Evolutionary conservation across 257 asterid species (phyloP).

Genomic region (Rehmannia glutinosa): DNA sequence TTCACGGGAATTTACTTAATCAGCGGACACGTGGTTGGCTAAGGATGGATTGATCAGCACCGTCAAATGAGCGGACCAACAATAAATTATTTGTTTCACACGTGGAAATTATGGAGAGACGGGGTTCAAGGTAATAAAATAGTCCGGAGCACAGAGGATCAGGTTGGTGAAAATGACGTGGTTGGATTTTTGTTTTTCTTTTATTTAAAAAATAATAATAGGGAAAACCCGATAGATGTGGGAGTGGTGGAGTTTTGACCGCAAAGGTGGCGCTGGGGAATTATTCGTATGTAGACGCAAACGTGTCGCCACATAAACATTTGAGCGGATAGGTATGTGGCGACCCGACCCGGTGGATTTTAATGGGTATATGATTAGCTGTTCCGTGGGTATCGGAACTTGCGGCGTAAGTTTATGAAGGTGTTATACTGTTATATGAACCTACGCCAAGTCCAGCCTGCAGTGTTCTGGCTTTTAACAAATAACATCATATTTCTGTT

Average conservation of each 20-base stretch:
- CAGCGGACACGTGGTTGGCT: no score
- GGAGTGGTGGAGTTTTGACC: neutral
- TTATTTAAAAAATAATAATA: neutral
- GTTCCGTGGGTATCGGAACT: conserved; percentile 1
- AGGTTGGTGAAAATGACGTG: conserved; percentile 12
- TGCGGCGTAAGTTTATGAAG: no score
- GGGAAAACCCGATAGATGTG: conserved; percentile 2
- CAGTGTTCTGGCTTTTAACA: no score
- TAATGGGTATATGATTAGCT: neutral
- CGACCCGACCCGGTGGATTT: conserved; percentile 5
- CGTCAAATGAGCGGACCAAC: conserved; percentile 2
- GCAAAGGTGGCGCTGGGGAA: no score
- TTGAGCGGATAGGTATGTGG: conserved; percentile 9
- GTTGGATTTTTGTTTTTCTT: neutral
- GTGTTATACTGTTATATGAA: no score
- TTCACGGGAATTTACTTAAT: no score
- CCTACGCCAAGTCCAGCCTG: conserved; percentile 12
- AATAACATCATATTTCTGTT: neutral
- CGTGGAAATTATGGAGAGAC: conserved; percentile 11
- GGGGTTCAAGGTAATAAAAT: neutral
- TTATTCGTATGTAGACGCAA: conserved; percentile 17
- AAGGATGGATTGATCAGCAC: neutral
- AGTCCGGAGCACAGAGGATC: conserved; percentile 17
- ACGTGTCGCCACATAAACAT: conserved; percentile 44
- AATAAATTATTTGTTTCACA: conserved; percentile 3